These are phyloP conservation scores for Hymenoscyphus linearis DNA, from an alignment of 2,329 filamentous ascomycete species.

Conservation along the genomic window DNA sequence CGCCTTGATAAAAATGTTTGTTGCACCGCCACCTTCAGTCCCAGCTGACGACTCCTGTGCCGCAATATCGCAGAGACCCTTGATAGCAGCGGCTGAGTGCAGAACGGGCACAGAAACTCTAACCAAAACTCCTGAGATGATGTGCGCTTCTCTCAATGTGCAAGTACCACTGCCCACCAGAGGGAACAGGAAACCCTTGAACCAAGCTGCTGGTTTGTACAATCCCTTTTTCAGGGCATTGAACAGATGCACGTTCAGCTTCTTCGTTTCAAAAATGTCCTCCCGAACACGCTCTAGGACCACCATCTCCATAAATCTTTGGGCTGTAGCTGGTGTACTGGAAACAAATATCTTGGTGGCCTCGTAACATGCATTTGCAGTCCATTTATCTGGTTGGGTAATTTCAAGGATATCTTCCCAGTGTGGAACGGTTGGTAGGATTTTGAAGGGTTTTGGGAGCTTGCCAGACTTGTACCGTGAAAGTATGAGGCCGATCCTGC, in stretches of 20 bases:
- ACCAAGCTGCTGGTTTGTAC: constrained; percentile 93
- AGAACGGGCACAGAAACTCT: constrained; percentile 84
- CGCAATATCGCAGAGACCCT: constrained; percentile 89
- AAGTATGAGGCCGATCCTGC: constrained; percentile 76
- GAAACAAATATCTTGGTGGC: constrained; percentile 92
- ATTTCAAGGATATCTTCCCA: constrained; percentile 86
- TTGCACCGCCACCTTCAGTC: constrained; percentile 81
- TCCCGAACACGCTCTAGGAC: constrained; percentile 87
- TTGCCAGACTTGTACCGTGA: constrained; percentile 95
- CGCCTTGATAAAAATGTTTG: constrained; percentile 91
- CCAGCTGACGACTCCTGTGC: constrained; percentile 81
- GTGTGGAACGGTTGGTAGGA: constrained; percentile 83
- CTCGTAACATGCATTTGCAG: constrained; percentile 77
- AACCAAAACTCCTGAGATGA: constrained; percentile 79
- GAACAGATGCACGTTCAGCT: constrained; percentile 93
- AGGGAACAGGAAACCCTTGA: constrained; percentile 93
- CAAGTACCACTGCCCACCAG: constrained; percentile 81
- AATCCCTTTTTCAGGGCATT: constrained; percentile 86
- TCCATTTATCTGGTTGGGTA: constrained; percentile 72
- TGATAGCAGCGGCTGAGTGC: constrained; percentile 86
- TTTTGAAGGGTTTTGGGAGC: constrained; percentile 95
- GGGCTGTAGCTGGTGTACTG: constrained; percentile 70
- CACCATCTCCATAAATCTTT: constrained; percentile 81
- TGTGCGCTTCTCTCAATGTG: constrained; percentile 85
- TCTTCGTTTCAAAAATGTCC: constrained; percentile 90